Base-by-base conservation (phyloP, 306 rosid genomes). In the Crotalaria pallida region DNA sequence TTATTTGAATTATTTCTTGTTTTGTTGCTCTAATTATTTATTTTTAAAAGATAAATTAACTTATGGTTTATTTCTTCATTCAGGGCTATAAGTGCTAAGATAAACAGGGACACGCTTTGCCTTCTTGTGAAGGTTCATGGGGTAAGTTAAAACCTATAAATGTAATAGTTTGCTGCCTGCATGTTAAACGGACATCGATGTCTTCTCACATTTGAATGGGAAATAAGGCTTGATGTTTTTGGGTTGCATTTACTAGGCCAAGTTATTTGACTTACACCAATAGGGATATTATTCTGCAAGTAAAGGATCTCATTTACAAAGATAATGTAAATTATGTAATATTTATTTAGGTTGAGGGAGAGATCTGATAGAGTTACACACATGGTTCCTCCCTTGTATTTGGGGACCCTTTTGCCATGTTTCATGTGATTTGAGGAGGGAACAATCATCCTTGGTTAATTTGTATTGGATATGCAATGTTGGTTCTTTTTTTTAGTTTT, bases 41-140 rank as follows among this genome's bases (percentile, higher is more conserved):
- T 29, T 63, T 58, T 34, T 12, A 72, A 23, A 64, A 24, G 8
- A 27, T 12, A 13, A 22, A 36, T 29, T 72, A 33, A 52, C 11
- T 23, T 73, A 61, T 31, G 15, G 65, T 75, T 50, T 24, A 36
- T 73, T 70, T 69, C 51, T 77, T 57, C 74, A 48, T 71, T 19
- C 91, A 91, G 97, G 84, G 91, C 97, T 29, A 77, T 91, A 55
- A 84, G 96, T 77, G 41, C 84, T 74, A 91, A 91, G 84, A 6
- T 88, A 47, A 91, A 84, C 74, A 80, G 77, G 67, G 88, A 87
- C 78, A 88, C 93, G 44, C 81, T 91, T 72, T 88, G 93, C 71
- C 93, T 91, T 69, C 96, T 91, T 49, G 80, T 91, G 72, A 87
- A 88, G 79, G 89, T 88, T 77, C 78, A 87, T 1, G 88, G 83